Conservation (phyloP, 108 stramenopile genomes). For the Pseudonitzschia delicatissima region DNA sequence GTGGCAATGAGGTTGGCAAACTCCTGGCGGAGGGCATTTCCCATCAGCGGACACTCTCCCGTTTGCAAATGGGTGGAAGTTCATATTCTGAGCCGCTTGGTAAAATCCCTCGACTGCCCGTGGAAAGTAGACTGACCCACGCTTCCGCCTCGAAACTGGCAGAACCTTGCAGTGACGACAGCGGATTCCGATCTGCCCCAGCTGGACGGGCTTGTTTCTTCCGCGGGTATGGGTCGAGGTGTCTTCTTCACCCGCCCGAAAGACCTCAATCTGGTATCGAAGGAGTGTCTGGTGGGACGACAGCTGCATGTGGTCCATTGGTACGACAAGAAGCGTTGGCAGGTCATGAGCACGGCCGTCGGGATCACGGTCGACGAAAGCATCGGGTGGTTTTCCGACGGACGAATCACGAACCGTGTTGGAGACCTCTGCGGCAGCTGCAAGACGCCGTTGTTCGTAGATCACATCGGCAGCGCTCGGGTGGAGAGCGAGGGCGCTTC, state of each 20-base stretch:
- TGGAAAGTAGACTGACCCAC: conserved; percentile 79
- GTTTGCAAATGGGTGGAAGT: conserved; percentile 65
- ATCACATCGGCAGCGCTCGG: conserved; percentile 1
- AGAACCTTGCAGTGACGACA: conserved; percentile 74
- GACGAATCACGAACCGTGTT: conserved; percentile 4
- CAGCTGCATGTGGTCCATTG: conserved; percentile 21
- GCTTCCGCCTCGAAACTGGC: conserved; percentile 49
- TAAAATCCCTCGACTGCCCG: conserved; percentile 65
- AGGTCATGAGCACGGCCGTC: conserved; percentile 26
- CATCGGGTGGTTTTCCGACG: conserved; percentile 4
- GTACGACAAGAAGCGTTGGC: conserved; percentile 21
- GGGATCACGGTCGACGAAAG: conserved; percentile 12
- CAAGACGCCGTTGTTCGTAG: conserved; percentile 5
- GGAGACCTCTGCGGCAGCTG: not conserved
- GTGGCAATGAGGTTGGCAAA: conserved; percentile 60
- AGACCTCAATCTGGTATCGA: conserved; percentile 35
- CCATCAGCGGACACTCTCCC: conserved; percentile 64
- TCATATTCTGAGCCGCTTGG: conserved; percentile 86
- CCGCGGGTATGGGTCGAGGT: conserved; percentile 35
- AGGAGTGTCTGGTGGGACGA: conserved; percentile 36
- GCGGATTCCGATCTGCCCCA: conserved; percentile 73
- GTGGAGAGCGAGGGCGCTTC: not conserved
- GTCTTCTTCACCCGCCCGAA: conserved; percentile 28
- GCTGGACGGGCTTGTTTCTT: conserved; percentile 42
- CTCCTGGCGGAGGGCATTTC: conserved; percentile 40